phyloP scores from a whole-genome alignment of 208 protist genomes.

The Crithidia brevicula region DNA sequence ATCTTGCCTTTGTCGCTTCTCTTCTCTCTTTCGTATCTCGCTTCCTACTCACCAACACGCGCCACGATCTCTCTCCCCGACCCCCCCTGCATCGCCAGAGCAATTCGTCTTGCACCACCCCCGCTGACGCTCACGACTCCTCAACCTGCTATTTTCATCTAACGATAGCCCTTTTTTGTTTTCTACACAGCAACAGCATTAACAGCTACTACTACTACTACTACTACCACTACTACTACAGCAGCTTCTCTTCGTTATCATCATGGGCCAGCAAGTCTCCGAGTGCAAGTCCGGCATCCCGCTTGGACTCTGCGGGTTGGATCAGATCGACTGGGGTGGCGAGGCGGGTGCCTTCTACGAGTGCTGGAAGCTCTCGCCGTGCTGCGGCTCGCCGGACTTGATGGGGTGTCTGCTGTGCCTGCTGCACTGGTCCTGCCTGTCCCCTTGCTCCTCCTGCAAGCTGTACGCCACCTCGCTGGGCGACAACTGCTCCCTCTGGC shows the following conservation, averaged over 20 bases:
- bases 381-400: conserved; percentile 67
- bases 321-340: conserved; percentile 72
- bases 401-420: conserved; percentile 51
- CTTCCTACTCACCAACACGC: too few species aligned
- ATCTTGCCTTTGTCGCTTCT: too few species aligned
- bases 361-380: conserved; percentile 71
- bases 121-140: too few species aligned
- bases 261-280: conserved; percentile 48
- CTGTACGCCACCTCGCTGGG: conserved; percentile 75
- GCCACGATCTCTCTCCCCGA: too few species aligned
- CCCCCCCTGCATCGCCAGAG: too few species aligned
- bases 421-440: conserved; percentile 54
- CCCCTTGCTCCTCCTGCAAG: conserved; percentile 62
- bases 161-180: too few species aligned
- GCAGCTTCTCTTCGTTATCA: background rate
- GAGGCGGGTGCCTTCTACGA: conserved; percentile 75
- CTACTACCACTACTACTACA: background rate
- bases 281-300: conserved; percentile 50
- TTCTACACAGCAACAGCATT: too few species aligned
- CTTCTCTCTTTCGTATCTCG: too few species aligned
- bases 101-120: too few species aligned
- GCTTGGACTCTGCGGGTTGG: conserved; percentile 60
- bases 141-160: too few species aligned
- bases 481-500: conserved; percentile 65
- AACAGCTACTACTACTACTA: background rate